These are phyloP conservation scores for Colletotrichum zoysiae DNA, from an alignment of 2,329 filamentous ascomycete species.

Conservation along the genomic window DNA sequence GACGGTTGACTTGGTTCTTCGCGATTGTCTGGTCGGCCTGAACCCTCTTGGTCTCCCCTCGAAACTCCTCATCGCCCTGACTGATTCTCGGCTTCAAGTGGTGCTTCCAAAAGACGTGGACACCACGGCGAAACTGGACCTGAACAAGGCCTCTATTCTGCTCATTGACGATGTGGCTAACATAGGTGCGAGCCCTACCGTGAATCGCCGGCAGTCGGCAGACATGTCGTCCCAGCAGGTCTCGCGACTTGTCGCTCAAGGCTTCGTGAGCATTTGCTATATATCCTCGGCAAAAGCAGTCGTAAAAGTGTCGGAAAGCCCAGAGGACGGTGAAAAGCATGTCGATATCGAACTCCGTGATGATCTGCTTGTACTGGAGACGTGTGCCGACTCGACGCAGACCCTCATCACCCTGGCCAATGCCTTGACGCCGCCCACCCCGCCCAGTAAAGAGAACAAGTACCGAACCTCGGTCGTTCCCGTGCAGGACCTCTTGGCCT, in stretches of 20 bases:
- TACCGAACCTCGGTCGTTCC: conserved; percentile 90
- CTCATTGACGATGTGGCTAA: conserved; percentile 79
- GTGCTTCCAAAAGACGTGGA: conserved; percentile 74
- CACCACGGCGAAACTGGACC: conserved; percentile 72
- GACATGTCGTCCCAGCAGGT: conserved; percentile 63
- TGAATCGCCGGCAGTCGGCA: conserved; percentile 47
- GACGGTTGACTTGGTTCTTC: conserved; percentile 79
- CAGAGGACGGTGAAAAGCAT: conserved; percentile 70
- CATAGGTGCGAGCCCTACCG: conserved; percentile 32
- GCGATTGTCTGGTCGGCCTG: conserved; percentile 85
- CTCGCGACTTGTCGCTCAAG: conserved; percentile 70
- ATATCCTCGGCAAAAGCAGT: conserved; percentile 83
- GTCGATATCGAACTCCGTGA: conserved; percentile 87
- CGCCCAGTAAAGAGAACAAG: conserved; percentile 84
- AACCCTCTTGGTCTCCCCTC: conserved; percentile 83
- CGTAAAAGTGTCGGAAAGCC: conserved; percentile 70
- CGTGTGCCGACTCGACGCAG: conserved; percentile 96
- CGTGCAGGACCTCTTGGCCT: conserved; percentile 88
- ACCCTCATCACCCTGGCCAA: conserved; percentile 85
- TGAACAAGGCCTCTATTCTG: conserved; percentile 86
- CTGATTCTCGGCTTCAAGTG: conserved; percentile 80
- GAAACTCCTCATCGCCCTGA: conserved; percentile 83
- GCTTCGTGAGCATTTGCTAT: conserved; percentile 88
- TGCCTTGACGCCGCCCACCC: conserved; percentile 84
- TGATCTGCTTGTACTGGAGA: conserved; percentile 90